Percentiles rank a stretch among this genome's conserved stretches.
Conservation (phyloP, 2,329 filamentous ascomycete species). For the Xylariaceae sp. region DNA sequence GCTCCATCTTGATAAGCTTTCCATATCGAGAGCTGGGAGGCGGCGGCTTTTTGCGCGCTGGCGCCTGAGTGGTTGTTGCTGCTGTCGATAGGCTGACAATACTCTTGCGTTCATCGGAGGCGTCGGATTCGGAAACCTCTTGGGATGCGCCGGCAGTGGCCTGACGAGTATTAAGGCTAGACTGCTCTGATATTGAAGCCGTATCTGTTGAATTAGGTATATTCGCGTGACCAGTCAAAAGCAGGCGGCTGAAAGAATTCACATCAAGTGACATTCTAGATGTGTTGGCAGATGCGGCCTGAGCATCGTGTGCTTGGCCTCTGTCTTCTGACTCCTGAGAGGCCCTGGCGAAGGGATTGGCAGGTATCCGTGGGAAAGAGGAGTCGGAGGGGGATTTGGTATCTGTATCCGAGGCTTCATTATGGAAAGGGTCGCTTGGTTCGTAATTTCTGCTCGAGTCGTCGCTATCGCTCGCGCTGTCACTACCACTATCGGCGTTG, state of each 20-base stretch:
- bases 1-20: conserved; percentile 58
- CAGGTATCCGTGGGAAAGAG: conserved; percentile 31
- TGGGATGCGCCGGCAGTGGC: conserved; percentile 56
- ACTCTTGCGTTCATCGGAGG: conserved; percentile 39
- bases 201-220: conserved; percentile 38
- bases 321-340: conserved; percentile 45
- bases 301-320: conserved; percentile 28
- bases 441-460: conserved; percentile 28
- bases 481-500: conserved; percentile 23
- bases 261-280: conserved; percentile 58
- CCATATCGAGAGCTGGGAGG: conserved; percentile 71
- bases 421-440: conserved; percentile 24
- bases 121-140: conserved; percentile 49
- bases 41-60: conserved; percentile 54
- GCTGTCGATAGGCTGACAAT: conserved; percentile 29
- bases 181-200: conserved; percentile 54
- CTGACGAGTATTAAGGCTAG: conserved; percentile 45
- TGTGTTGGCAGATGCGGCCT: conserved; percentile 31
- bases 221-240: conserved; percentile 64
- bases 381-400: conserved; percentile 17
- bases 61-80: conserved; percentile 18
- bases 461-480: conserved; percentile 22
- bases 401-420: conserved; percentile 14
- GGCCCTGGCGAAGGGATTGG: conserved; percentile 54
- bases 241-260: conserved; percentile 67